phyloP scores from a whole-genome alignment of 2,329 filamentous ascomycete genomes.

The Dothideomycetes sp. region DNA sequence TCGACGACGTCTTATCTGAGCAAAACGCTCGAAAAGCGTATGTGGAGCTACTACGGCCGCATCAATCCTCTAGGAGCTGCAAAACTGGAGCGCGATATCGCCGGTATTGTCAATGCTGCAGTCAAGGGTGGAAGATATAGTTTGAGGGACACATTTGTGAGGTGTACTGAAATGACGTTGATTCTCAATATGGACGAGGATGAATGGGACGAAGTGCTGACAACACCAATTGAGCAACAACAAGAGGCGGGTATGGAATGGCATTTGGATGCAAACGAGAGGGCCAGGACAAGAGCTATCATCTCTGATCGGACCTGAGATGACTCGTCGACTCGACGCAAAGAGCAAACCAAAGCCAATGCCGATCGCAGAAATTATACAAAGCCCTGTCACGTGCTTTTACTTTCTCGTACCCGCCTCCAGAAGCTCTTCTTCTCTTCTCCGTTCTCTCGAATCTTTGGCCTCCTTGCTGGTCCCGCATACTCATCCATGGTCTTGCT shows the following conservation, averaged over 20 bases:
- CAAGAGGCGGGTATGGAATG: conserved; percentile 59
- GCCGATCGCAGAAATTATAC: too few relatives aligned
- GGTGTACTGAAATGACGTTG: conserved; percentile 71
- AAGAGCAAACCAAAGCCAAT: too few relatives aligned
- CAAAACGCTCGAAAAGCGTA: conserved; percentile 73
- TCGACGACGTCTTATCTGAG: conserved; percentile 66
- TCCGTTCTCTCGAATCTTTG: conserved; percentile 16
- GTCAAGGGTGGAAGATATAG: conserved; percentile 63
- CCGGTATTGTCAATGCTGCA: conserved; percentile 60
- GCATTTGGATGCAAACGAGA: conserved; percentile 65
- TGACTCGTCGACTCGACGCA: neutral
- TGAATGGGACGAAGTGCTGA: conserved; percentile 72
- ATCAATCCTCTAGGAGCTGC: conserved; percentile 76
- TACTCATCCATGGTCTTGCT: conserved; percentile 22
- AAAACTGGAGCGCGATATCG: conserved; percentile 74
- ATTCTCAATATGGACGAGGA: conserved; percentile 93
- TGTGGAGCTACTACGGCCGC: conserved; percentile 70
- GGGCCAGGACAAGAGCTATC: conserved; percentile 57
- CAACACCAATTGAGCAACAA: conserved; percentile 33
- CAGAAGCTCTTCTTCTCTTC: conserved; percentile 18
- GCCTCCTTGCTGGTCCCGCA: too few relatives aligned
- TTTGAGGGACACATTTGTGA: conserved; percentile 66
- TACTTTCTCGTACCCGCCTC: conserved; percentile 19
- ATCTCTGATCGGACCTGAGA: conserved; percentile 34
- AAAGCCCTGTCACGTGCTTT: too few relatives aligned